Evolutionary conservation across 371 early-diverging fungal genomes (phyloP).

Genomic region (Umbelopsis sp.): DNA sequence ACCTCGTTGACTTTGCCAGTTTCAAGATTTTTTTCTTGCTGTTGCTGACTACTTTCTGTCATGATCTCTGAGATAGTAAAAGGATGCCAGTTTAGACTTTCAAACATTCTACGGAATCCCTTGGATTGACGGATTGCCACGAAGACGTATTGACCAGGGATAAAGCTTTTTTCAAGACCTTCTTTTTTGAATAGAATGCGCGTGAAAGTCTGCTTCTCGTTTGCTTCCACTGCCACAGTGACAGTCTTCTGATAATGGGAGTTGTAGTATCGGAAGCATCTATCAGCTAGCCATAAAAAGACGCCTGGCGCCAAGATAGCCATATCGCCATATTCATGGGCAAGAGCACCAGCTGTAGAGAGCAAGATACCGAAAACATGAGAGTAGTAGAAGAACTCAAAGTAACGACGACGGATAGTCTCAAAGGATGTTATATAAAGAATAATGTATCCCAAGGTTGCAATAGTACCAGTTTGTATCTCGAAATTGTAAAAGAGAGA

Average conservation of each 20-base stretch:
- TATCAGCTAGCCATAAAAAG: not conserved
- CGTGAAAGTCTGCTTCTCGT: constrained; percentile 3
- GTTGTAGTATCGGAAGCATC: not conserved
- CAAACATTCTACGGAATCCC: constrained; percentile 2
- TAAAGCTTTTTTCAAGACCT: not conserved
- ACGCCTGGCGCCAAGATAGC: not conserved
- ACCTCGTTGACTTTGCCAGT: not conserved
- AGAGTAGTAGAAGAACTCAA: constrained; percentile 11
- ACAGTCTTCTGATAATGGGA: not conserved
- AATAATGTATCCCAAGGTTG: not conserved
- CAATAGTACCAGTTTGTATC: not conserved
- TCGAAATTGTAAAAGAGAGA: constrained; percentile 9
- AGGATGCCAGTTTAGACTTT: constrained; percentile 8
- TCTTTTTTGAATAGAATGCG: constrained; percentile 3
- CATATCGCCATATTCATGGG: constrained; percentile 9
- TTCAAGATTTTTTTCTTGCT: not conserved
- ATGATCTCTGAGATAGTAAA: constrained; percentile 1
- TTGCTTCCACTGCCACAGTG: not conserved
- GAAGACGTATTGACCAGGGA: constrained; percentile 13
- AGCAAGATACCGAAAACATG: not conserved
- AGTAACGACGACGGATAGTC: not conserved
- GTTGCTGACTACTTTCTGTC: not conserved
- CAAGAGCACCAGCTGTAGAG: not conserved
- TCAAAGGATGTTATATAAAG: constrained; percentile 7
- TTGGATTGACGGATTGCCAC: constrained; percentile 7